Evolutionary conservation across 108 stramenopile genomes (phyloP), one percentile per base, ranked within the genome.

Genomic region (Fragilariopsis cylindrus): DNA sequence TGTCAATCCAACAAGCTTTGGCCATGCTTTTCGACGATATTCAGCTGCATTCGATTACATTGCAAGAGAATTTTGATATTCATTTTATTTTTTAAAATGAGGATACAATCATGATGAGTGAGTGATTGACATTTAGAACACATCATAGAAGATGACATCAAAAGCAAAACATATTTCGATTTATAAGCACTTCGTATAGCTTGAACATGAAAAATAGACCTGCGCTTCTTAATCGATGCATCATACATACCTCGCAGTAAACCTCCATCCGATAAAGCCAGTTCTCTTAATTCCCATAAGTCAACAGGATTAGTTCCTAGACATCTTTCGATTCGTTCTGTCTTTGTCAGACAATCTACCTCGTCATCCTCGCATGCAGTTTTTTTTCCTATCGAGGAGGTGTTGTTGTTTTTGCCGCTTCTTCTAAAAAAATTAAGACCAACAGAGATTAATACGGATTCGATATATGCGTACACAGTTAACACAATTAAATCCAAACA

Each of bases 251-350:
- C 60, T 58, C 56, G 47, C 50, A 81, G 5, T 16, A 87, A 63
- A 18, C 87, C 86, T 16, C 83, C 86, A 45, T 78, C 75, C 11
- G 70, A 65, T 54, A 83, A 62, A 43, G 86, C 80, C 19, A 87
- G 58, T 46, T 83, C 82, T 55, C 83, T 62, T 21, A 84, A 48
- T 49, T 83, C 70, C 86, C 85, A 87, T 43, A 80, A 49, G 67
- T 87, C 58, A 9, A 87, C 82, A 3, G 71, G 48, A 48, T 65
- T 63, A 4, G 64, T 7, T 63, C 62, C 43, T 69, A 84, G 64
- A 65, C 79, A 80, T 4, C 11, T 2, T 60, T 70, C 52, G 56
- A 84, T 84, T 7, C 62, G 45, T 43, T 71, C 44, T 15, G 19
- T 46, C 54, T 83, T 83, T 3, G 71, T 50, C 49, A 41, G 19